Evolutionary conservation across 2,329 filamentous ascomycete species (phyloP), one percentile per base, ranked within the genome.

Genomic region (Incumbomyces delicatus): DNA sequence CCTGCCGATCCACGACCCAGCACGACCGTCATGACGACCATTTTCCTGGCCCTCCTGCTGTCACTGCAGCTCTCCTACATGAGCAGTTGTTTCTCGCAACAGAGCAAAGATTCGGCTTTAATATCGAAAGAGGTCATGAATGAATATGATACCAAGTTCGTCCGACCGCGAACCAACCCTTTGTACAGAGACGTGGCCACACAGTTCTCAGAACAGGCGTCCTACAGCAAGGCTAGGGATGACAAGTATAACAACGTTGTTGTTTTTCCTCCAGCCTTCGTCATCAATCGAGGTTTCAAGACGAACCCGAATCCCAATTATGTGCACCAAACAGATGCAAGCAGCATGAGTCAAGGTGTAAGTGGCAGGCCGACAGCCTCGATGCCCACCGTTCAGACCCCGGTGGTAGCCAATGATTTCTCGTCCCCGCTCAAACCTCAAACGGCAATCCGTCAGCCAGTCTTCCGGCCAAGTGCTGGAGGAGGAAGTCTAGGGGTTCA

Each of bases 111-210:
- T 63, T 79, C 78, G 1, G 75, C 81, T 2, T 75, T 95, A 39
- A 84, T 98, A 49, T 87, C 94, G 56, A 87, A 84, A 57, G 86
- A 96, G 65, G 90, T 96, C 4, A 75, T 96, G 66, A 83, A 88
- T 62, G 92, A 98, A 66, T 98, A 98, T 61, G 87, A 96, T 61
- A 86, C 80, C 56, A 98, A 98, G 68, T 95, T 84, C 60, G 92
- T 98, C 1, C 87, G 94, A 59, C 92, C 92, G 2, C 77, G 82
- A 10, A 77, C 94, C n/a, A 85, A 94, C 57, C 85, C 84, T 6
- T 72, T 85, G 4, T 85, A 94, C 54, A 72, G 81, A 54, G 78
- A 84, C 58, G 87, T 90, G 1, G 85, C 80, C 5, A 92, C 85
- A 1, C 90, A 96, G 63, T 82, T 83, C 49, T 79, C 78, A 0